Base-by-base conservation (phyloP, 1,284 basidiomycete species). In the Psilocybe mexicana region DNA sequence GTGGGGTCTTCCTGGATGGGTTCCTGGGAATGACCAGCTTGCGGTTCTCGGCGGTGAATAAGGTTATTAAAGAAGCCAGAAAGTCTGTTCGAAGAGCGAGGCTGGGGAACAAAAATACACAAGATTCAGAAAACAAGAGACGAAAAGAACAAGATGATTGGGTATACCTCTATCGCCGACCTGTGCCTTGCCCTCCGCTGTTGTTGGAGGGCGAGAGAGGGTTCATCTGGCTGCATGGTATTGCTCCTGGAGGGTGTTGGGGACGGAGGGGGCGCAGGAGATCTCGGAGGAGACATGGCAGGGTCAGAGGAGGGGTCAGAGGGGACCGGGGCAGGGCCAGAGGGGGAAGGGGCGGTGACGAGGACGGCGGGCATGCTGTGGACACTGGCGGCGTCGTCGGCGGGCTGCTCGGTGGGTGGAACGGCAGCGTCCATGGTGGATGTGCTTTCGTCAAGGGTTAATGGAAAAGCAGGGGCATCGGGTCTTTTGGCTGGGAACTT, bases 31-130 rank as follows among this genome's bases (percentile, higher is more conserved):
- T 68, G 61, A 5, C 61, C 59, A 26, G 67, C 63, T 3, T 71
- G 65, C 5, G 63, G 72, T 52, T 90, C 88, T 52, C 88, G 81
- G 51, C 89, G 82, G 67, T 89, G 85, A 6, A 92, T 89, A 55
- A 92, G 78, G 67, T 83, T 84, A n/a, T 83, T 87, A 70, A 92
- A 85, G 72, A 92, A 92, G 24, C 90, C 90, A 43, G 90, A 92
- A 44, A 92, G 77, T 28, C 90, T 81, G 69, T 86, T 90, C 30
- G 86, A 79, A 35, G 86, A 74, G 58, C 88, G 85, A 59, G 72
- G 70, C 82, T 88, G 47, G 40, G 61, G 63, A 63, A 62, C 57
- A 52, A 43, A 40, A 18, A 35, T 10, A 30, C 55, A 44, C 18
- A 18, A 1, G 18, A 18, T 57, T 50, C 43, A 60, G 43, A 25